Evolutionary conservation across 306 rosid genomes (phyloP), one percentile per base, ranked within the genome.

Genomic region (Trifolium repens): DNA sequence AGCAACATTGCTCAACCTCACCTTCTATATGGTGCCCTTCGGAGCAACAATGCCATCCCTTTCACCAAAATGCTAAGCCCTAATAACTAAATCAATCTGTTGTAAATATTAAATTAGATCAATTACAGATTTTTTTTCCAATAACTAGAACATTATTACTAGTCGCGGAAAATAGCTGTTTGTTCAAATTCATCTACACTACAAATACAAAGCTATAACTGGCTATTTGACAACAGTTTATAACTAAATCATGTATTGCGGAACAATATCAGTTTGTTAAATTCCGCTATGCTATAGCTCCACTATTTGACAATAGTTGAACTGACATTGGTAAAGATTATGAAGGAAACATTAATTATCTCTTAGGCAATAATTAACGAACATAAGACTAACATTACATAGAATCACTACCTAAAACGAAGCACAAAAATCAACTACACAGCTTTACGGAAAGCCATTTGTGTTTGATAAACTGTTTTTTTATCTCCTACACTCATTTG

Each of bases 21-120:
- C 32, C 62, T 67, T 50, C 60, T 46, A 79, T 5, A 70, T 4
- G 11, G 22, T 71, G 13, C 82, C 79, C 11, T 34, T 68, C 14
- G n/a, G 64, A 78, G 80, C 30, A 67, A 72, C 79, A 78, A 59
- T 40, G 53, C 9, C 63, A 74, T 78, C 74, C 52, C 62, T 47
- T 52, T 68, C 72, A 58, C 55, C 75, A 64, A 47, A 83, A 40
- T 39, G 42, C 50, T 22, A 74, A 50, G 74, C 75, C 59, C 81
- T 75, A 65, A 75, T 71, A 58, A 74, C 80, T 78, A 83, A 69
- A 72, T 49, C 75, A 69, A 71, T 61, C 65, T 74, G 67, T 54
- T 53, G 9, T 44, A 54, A 17, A 69, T 55, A 55, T 76, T 35
- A 43, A 49, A 57, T 57, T 66, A 65, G 69, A 66, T 30, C 35